Percentiles rank a stretch among this genome's conserved stretches.
These are phyloP conservation scores for Hysterangium stoloniferum DNA, from an alignment of 768 basidiomycete species.

Conservation along the genomic window DNA sequence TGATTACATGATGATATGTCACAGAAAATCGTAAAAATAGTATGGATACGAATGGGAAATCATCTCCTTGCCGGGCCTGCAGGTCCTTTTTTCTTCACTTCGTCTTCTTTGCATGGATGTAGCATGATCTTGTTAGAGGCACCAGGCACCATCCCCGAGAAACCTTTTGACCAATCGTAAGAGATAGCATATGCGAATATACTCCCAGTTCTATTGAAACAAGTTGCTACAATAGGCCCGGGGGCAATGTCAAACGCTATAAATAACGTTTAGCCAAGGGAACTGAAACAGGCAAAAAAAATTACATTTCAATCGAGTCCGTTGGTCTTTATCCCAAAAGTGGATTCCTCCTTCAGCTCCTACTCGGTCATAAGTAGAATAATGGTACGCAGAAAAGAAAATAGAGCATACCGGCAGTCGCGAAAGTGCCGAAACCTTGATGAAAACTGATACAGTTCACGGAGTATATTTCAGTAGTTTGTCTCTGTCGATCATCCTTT, in stretches of 20 bases:
- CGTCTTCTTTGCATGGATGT: slow-evolving; percentile 33
- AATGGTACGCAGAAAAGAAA: slow-evolving; percentile 7
- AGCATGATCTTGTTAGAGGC: slow-evolving; percentile 32
- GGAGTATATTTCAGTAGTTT: slow-evolving; percentile 67
- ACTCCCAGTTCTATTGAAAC: slow-evolving; percentile 81
- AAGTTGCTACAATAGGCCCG: slow-evolving; percentile 70
- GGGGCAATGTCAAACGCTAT: slow-evolving; percentile 66
- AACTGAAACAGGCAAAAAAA: slow-evolving; percentile 8
- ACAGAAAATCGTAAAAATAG: too few relatives aligned
- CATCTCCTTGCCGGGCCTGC: too few relatives aligned
- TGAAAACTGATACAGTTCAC: slow-evolving; percentile 88
- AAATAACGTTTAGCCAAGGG: background rate
- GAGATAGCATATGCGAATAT: slow-evolving; percentile 91
- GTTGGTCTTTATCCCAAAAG: slow-evolving; percentile 93
- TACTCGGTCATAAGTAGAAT: slow-evolving; percentile 17
- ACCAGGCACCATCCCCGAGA: slow-evolving; percentile 69
- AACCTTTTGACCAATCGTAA: slow-evolving; percentile 92
- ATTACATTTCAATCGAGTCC: slow-evolving; percentile 85
- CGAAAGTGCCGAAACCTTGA: slow-evolving; percentile 77
- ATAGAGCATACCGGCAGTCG: slow-evolving; percentile 53
- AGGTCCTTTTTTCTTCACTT: slow-evolving; percentile 27
- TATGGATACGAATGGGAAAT: too few relatives aligned
- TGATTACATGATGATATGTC: too few relatives aligned
- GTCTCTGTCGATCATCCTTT: slow-evolving; percentile 41
- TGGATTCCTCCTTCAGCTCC: slow-evolving; percentile 82